phyloP scores from a whole-genome alignment of 306 rosid species.

The Rosa persica region DNA sequence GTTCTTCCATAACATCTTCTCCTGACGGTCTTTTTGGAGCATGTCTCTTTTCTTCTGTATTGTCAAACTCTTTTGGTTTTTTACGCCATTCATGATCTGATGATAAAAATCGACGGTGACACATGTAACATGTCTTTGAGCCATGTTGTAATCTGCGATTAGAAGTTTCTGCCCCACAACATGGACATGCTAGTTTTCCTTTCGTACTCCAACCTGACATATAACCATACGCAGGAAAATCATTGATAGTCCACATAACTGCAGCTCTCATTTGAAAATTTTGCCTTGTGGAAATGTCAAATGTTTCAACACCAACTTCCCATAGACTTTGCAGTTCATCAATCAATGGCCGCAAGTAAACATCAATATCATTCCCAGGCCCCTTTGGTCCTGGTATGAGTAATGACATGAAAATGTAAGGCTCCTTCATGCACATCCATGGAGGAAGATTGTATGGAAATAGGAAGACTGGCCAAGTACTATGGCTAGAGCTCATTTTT shows the following conservation, averaged over 20 bases:
- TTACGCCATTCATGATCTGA: neutral
- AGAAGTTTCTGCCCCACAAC: neutral
- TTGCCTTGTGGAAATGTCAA: neutral
- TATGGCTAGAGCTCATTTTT: too few species aligned
- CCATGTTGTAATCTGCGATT: neutral
- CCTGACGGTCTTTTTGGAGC: neutral
- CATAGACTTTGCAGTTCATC: neutral
- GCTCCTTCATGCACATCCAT: slow-evolving; percentile 2
- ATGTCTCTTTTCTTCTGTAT: neutral
- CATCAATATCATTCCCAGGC: neutral
- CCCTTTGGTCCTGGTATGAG: neutral
- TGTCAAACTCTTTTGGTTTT: neutral
- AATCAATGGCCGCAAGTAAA: neutral
- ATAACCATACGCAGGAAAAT: neutral
- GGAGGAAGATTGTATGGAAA: neutral
- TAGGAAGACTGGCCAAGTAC: too few species aligned
- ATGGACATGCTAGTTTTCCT: neutral
- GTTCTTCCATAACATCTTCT: neutral
- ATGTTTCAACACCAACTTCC: neutral
- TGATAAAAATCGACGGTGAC: neutral
- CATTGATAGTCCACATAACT: neutral
- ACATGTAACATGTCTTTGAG: neutral
- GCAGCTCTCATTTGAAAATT: neutral
- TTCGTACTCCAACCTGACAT: neutral
- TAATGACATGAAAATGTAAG: neutral